Conservation (phyloP, 495 filamentous ascomycete species). For the Hamigera avellanea region DNA sequence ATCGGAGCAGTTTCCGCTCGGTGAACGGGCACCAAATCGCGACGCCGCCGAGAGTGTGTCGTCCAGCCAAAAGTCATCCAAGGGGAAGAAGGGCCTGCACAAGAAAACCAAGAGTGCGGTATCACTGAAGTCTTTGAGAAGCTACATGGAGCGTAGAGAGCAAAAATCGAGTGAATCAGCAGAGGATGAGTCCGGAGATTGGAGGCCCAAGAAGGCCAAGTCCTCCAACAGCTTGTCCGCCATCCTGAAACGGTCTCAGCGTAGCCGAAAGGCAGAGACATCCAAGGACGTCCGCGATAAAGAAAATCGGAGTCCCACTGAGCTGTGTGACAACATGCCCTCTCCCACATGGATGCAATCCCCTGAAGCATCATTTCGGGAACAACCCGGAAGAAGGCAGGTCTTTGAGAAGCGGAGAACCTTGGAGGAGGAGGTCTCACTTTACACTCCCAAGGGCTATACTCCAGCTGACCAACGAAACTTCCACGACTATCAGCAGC, state of each 20-base stretch:
- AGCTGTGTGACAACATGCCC: constrained; percentile 34
- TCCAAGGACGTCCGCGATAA: constrained; percentile 51
- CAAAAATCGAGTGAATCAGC: constrained; percentile 31
- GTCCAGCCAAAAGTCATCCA: constrained; percentile 10
- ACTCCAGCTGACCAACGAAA: constrained; percentile 54
- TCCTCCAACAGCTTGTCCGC: constrained; percentile 67
- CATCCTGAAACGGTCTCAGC: constrained; percentile 34
- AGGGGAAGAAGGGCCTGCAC: constrained; percentile 25
- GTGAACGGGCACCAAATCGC: constrained; percentile 29
- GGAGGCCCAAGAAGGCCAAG: constrained; percentile 71
- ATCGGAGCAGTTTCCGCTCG: constrained; percentile 24
- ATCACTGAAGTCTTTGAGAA: constrained; percentile 48
- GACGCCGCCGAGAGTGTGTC: constrained; percentile 16
- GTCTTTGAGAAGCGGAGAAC: constrained; percentile 29
- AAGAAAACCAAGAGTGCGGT: constrained; percentile 60
- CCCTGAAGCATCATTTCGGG: constrained; percentile 32
- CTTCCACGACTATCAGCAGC: constrained; percentile 46
- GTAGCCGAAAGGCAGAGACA: constrained; percentile 24
- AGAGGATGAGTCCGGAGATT: constrained; percentile 21
- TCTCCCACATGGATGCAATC: constrained; percentile 77
- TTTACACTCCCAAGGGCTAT: constrained; percentile 51
- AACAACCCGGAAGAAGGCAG: constrained; percentile 21
- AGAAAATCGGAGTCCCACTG: constrained; percentile 55
- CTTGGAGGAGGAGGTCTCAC: constrained; percentile 45
- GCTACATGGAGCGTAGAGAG: constrained; percentile 43